Conservation (phyloP, 2,329 filamentous ascomycete species). For the Didymella pinodella region DNA sequence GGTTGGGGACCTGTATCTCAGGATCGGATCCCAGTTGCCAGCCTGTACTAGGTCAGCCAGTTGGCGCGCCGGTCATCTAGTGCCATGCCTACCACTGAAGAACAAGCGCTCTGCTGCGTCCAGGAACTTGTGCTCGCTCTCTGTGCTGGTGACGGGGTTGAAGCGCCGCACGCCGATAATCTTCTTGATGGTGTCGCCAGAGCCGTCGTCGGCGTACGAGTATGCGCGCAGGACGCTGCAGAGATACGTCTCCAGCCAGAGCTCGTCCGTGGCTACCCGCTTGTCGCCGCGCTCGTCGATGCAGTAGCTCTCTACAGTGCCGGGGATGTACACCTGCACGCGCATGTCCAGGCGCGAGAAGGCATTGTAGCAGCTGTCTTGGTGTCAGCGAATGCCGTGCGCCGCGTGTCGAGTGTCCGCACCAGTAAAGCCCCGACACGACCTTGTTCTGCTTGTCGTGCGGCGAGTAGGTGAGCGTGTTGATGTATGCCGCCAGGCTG, state of each 20-base stretch:
- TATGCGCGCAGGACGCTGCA: conserved; percentile 95
- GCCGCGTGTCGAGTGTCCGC: neutral
- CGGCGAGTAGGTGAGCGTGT: conserved; percentile 91
- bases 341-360: conserved; percentile 98
- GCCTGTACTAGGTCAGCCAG: conserved; percentile 55
- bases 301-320: conserved; percentile 95
- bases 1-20: conserved; percentile 95
- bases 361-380: conserved; percentile 88
- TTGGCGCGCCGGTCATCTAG: neutral
- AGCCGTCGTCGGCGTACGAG: conserved; percentile 94
- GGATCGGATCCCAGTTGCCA: conserved; percentile 97
- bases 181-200: conserved; percentile 91
- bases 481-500: conserved; percentile 96
- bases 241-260: conserved; percentile 97
- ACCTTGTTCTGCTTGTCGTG: conserved; percentile 88
- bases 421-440: conserved; percentile 94
- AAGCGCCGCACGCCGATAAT: conserved; percentile 97
- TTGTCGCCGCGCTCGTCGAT: conserved; percentile 97
- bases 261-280: conserved; percentile 86
- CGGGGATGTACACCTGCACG: conserved; percentile 95
- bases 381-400: conserved; percentile 37
- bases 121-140: conserved; percentile 94
- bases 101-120: conserved; percentile 94
- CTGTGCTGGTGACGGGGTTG: conserved; percentile 98
- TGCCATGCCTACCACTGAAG: conserved; percentile 72